A percentile compares a stretch with the other conserved stretches of the same genome.
Conservation (phyloP, 2,329 filamentous ascomycete species). For the Epichloe sibirici region DNA sequence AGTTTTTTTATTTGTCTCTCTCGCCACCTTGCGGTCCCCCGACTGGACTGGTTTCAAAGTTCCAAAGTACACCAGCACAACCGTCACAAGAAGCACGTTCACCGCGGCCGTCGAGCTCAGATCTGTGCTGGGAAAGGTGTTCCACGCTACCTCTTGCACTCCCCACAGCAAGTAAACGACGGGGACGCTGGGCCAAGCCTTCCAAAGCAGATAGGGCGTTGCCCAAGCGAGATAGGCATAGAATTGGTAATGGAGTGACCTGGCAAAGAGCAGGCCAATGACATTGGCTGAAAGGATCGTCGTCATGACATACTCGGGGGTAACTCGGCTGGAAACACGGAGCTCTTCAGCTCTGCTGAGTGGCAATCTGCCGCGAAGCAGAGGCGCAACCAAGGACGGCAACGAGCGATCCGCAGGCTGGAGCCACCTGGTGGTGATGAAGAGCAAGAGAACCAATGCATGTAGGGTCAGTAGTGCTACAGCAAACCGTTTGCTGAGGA, state of each 20-base stretch:
- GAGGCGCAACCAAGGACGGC: constrained; percentile 35
- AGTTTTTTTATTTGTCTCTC: constrained; percentile 20
- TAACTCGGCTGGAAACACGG: constrained; percentile 45
- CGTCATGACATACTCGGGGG: constrained; percentile 62
- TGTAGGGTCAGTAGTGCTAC: constrained; percentile 54
- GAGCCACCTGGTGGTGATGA: constrained; percentile 59
- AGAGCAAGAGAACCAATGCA: constrained; percentile 49
- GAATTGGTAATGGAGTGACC: constrained; percentile 91
- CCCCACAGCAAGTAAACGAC: constrained; percentile 59
- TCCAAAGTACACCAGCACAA: constrained; percentile 49
- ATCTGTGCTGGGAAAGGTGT: constrained; percentile 70
- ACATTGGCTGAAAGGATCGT: constrained; percentile 64
- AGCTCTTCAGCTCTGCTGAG: constrained; percentile 41
- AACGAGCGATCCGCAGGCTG: constrained; percentile 51
- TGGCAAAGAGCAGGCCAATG: constrained; percentile 73
- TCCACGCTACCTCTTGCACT: constrained; percentile 86
- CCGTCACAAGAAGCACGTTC: constrained; percentile 52
- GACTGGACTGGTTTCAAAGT: constrained; percentile 21
- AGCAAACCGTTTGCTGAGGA: constrained; percentile 60
- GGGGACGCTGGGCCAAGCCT: constrained; percentile 54
- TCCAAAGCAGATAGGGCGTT: constrained; percentile 79
- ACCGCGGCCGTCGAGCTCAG: constrained; percentile 53
- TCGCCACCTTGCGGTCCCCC: constrained; percentile 3
- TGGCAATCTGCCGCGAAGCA: constrained; percentile 31
- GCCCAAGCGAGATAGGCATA: constrained; percentile 86